Percentiles rank a stretch among this genome's conserved stretches.
Conservation (phyloP, 305 asterid species). For the Fraxinus nigra region DNA sequence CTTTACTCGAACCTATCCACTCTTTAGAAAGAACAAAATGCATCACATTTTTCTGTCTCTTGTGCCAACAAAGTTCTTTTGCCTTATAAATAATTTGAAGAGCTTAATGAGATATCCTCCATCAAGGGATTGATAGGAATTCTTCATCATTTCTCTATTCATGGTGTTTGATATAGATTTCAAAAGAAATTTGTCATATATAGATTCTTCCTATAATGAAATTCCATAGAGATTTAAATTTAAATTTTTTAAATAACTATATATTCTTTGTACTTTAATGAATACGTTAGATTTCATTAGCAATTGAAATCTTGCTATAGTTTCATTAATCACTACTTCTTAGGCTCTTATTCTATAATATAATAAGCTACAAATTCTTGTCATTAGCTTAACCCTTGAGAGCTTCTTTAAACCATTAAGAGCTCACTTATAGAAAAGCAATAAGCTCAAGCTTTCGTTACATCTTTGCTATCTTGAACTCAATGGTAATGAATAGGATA, state of each 20-base stretch:
- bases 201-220: background rate
- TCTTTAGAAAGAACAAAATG: background rate
- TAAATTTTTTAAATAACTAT: background rate
- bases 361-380: background rate
- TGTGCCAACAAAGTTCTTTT: background rate
- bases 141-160: background rate
- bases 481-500: background rate
- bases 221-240: background rate
- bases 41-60: background rate
- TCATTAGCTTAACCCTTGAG: background rate
- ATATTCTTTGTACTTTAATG: background rate
- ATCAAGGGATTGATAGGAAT: background rate
- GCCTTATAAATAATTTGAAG: background rate
- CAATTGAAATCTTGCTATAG: background rate
- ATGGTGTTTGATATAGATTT: background rate
- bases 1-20: background rate
- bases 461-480: background rate
- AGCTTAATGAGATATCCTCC: background rate
- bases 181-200: background rate
- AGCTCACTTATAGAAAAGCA: background rate
- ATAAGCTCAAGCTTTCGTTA: background rate
- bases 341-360: background rate
- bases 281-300: background rate
- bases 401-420: background rate
- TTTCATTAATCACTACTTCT: background rate